Conservation (phyloP, 371 early-diverging fungal species). For the Rhizopus delemar region DNA sequence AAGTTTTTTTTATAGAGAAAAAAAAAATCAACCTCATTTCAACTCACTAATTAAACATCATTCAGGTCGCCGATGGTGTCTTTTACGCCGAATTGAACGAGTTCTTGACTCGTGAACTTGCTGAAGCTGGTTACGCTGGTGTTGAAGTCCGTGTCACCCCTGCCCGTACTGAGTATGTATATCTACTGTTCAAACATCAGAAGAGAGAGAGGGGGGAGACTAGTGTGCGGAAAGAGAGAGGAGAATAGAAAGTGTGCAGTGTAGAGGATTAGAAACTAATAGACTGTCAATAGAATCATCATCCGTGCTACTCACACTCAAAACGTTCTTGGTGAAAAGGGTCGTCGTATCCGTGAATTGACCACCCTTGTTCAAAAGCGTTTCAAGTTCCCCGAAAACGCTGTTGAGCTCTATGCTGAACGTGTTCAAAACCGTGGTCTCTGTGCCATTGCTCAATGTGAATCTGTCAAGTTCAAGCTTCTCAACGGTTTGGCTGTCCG, state of each 20-base stretch:
- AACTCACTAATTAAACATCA: not conserved
- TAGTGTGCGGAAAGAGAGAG: no score
- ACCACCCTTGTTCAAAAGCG: constrained; percentile 98
- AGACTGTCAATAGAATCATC: constrained; percentile 66
- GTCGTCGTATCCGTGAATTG: constrained; percentile 98
- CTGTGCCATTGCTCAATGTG: constrained; percentile 99
- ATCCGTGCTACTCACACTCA: constrained; percentile 99
- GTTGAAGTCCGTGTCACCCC: constrained; percentile 98
- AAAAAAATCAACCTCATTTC: not conserved
- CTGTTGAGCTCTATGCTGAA: constrained; percentile 98
- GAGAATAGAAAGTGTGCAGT: no score
- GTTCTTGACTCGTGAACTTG: constrained; percentile 94
- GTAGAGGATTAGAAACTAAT: no score
- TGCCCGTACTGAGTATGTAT: constrained; percentile 87
- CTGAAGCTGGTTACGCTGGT: constrained; percentile 92
- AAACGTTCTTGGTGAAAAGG: constrained; percentile 98
- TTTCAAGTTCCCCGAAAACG: constrained; percentile 97
- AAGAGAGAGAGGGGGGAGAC: not conserved
- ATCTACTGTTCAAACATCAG: not conserved
- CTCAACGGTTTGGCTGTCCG: constrained; percentile 96
- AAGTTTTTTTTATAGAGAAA: constrained; percentile 33
- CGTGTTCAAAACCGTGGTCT: constrained; percentile 98
- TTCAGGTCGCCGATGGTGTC: constrained; percentile 94
- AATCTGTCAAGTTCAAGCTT: constrained; percentile 97
- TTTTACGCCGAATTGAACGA: constrained; percentile 99